Evolutionary conservation across 2,329 filamentous ascomycete species (phyloP).

Genomic region (Aspergillus jensenii): DNA sequence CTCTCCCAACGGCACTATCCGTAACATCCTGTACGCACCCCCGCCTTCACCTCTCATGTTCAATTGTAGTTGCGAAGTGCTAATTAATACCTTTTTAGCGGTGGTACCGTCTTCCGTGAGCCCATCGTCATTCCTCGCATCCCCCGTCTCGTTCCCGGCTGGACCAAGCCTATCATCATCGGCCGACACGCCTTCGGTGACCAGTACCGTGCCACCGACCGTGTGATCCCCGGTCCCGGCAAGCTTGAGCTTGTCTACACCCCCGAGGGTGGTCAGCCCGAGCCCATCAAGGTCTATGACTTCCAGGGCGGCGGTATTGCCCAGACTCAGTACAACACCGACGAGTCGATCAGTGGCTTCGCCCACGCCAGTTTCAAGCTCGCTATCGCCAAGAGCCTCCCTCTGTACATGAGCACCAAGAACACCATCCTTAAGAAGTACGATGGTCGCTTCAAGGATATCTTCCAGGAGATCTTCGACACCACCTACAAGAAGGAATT

Average conservation of each 20-base stretch:
- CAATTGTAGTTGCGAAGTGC: constrained; percentile 17
- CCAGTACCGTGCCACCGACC: constrained; percentile 96
- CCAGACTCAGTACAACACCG: constrained; percentile 97
- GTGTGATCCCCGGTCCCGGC: constrained; percentile 76
- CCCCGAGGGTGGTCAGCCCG: constrained; percentile 71
- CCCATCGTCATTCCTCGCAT: constrained; percentile 95
- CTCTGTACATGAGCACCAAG: constrained; percentile 99
- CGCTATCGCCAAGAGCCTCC: constrained; percentile 79
- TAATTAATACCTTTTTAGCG: constrained; percentile 42
- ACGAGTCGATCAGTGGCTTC: constrained; percentile 91
- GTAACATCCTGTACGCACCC: constrained; percentile 58
- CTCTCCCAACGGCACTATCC: constrained; percentile 87
- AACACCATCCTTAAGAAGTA: constrained; percentile 99
- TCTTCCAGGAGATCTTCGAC: constrained; percentile 97
- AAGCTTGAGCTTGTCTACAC: constrained; percentile 95
- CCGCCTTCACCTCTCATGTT: background rate
- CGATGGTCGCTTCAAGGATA: constrained; percentile 98
- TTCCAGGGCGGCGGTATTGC: constrained; percentile 85
- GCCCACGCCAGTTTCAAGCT: constrained; percentile 97
- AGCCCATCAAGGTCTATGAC: constrained; percentile 86
- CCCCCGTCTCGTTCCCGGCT: constrained; percentile 89
- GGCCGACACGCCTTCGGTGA: constrained; percentile 97
- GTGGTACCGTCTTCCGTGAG: constrained; percentile 98
- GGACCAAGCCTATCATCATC: constrained; percentile 99
- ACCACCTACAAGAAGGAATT: constrained; percentile 82